Percentiles rank a stretch among this genome's conserved stretches.
Evolutionary conservation across 164 flowering plant species (phyloP).

Genomic region (Kalanchoe fedtschenkoi): DNA sequence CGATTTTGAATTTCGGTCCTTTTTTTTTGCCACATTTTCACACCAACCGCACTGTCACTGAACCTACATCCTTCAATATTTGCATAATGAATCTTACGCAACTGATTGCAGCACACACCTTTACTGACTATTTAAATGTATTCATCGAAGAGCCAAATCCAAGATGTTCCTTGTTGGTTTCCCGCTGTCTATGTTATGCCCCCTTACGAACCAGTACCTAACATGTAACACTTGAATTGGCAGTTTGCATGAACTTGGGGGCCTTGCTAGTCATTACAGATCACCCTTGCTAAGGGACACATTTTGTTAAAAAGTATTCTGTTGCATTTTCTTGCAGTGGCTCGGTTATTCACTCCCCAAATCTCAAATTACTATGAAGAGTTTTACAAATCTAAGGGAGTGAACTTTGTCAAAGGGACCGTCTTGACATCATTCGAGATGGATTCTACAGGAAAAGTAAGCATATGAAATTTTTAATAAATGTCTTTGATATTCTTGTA

Average conservation of each 20-base stretch:
- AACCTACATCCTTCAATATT: too few species aligned
- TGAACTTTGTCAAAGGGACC: slow-evolving; percentile 80
- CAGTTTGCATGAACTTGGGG: background rate
- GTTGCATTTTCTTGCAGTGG: slow-evolving; percentile 48
- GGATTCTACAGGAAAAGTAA: slow-evolving; percentile 65
- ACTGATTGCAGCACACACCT: background rate
- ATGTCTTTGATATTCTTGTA: background rate
- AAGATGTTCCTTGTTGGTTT: background rate
- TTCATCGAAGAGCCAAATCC: background rate
- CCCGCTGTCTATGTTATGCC: background rate
- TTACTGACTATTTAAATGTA: background rate
- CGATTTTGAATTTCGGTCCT: background rate
- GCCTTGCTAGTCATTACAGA: background rate
- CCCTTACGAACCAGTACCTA: background rate
- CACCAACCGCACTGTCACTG: background rate
- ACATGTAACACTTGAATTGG: background rate
- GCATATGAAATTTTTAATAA: background rate
- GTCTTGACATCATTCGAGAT: slow-evolving; percentile 79
- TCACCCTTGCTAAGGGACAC: too few species aligned
- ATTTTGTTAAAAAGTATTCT: background rate
- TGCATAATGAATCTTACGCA: background rate
- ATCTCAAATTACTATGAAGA: slow-evolving; percentile 83
- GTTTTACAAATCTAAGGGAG: slow-evolving; percentile 76
- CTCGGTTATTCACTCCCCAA: slow-evolving; percentile 75
- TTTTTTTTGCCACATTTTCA: background rate